phyloP scores from a whole-genome alignment of 805 yeast genomes.

The Saccharomycopsis capsularis region DNA sequence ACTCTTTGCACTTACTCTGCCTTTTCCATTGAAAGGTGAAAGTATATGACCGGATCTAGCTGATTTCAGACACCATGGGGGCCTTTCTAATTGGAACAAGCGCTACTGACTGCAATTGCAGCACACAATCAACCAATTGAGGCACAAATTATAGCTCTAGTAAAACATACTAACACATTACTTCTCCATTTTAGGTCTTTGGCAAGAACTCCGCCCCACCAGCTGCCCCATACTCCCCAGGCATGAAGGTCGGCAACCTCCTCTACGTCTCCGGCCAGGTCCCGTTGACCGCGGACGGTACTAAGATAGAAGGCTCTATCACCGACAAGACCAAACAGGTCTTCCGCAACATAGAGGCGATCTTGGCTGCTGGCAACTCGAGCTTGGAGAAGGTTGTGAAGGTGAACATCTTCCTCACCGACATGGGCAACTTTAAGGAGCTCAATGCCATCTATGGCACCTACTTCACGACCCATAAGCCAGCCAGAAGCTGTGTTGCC shows the following conservation, averaged over 20 bases:
- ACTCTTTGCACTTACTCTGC: too few species aligned
- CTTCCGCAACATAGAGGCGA: slow-evolving; percentile 57
- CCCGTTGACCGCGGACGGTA: slow-evolving; percentile 78
- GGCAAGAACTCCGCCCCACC: slow-evolving; percentile 89
- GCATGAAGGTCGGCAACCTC: slow-evolving; percentile 82
- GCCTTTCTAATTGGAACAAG: not conserved
- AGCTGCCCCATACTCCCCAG: slow-evolving; percentile 95
- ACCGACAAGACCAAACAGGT: slow-evolving; percentile 74
- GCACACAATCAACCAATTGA: not conserved
- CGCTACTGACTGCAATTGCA: not conserved
- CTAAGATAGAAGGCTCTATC: slow-evolving; percentile 69
- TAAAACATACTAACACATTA: not conserved
- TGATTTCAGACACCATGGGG: too few species aligned
- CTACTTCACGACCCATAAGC: slow-evolving; percentile 72
- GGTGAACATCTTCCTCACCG: slow-evolving; percentile 82
- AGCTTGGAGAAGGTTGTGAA: slow-evolving; percentile 78
- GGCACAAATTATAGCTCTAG: not conserved
- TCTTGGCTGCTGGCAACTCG: slow-evolving; percentile 82
- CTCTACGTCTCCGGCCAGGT: slow-evolving; percentile 93
- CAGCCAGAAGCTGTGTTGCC: slow-evolving; percentile 98
- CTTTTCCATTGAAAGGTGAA: too few species aligned
- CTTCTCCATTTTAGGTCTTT: slow-evolving; percentile 37
- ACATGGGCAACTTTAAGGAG: slow-evolving; percentile 77
- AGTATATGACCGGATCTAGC: too few species aligned
- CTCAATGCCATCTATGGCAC: slow-evolving; percentile 80